Evolutionary conservation across 2,329 filamentous ascomycete species (phyloP), one percentile per base, ranked within the genome.

Genomic region (Trichoderma atrobrunneum): DNA sequence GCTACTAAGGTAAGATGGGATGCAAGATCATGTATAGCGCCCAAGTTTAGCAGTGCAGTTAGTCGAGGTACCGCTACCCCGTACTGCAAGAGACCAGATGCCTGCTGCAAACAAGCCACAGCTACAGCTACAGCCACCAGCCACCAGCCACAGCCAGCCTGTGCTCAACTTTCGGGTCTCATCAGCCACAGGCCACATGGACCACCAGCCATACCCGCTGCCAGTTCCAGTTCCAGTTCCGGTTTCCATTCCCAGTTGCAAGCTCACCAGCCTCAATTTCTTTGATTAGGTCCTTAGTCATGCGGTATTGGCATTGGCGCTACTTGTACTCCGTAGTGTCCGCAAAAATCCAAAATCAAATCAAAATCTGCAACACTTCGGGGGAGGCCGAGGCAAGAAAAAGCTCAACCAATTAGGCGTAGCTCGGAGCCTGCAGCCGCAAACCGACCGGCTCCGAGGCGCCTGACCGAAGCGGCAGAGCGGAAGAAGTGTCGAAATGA

Each of bases 401-500:
- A 60, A 16, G 30, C 21, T 32, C 28, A 34, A 56, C 51, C 43
- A 43, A 63, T 70, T 57, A 28, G 48, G 60, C 48, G 72, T 74
- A 74, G 76, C 73, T 76, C 72, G 72, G 72, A 60, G 71, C 54
- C 63, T 63, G 62, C 39, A 28, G 63, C 69, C 73, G 74, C 75
- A 76, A 73, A 71, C 78, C 77, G 78, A 78, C 77, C 78, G 78
- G 78, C 75, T 79, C 78, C 78, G 78, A 79, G 76, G 72, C 64
- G 69, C 72, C 71, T 69, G 71, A 64, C 75, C 77, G 77, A 76
- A 59, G 60, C 62, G 63, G 57, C 30, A 72, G 68, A 60, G 66
- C 61, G 69, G 30, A 72, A 71, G 66, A 72, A 64, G 24, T 16
- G 60, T 39, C 48, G 28, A 72, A 74, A 74, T 61, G 72, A 48